Percentiles rank a stretch among this genome's conserved stretches.
These are phyloP conservation scores for Xylaria hypoxylon DNA, from an alignment of 2,329 filamentous ascomycete genomes.

Conservation along the genomic window DNA sequence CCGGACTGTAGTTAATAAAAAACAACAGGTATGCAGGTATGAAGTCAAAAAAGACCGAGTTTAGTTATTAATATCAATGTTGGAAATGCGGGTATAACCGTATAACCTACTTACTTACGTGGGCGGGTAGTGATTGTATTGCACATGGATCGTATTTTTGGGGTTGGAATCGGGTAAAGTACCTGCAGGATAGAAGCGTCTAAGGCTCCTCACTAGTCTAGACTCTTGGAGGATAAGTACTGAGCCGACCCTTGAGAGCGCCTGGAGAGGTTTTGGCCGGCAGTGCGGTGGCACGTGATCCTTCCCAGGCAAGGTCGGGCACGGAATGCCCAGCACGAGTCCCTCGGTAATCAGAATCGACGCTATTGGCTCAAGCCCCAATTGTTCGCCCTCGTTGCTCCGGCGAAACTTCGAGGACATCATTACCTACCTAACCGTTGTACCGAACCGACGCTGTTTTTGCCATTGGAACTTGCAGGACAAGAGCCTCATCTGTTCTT, in stretches of 20 bases:
- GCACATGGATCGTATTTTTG: too few species aligned
- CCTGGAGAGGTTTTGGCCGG: constrained; percentile 1
- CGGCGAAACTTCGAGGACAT: constrained; percentile 48
- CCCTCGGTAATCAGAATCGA: constrained; percentile 50
- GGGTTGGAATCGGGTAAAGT: too few species aligned
- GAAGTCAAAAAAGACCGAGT: neutral
- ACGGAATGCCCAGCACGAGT: constrained; percentile 15
- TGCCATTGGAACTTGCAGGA: constrained; percentile 49
- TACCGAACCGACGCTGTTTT: constrained; percentile 25
- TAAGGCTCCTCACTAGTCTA: too few species aligned
- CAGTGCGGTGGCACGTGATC: constrained; percentile 25
- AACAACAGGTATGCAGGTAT: neutral
- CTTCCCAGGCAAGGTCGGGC: constrained; percentile 7
- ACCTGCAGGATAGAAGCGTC: too few species aligned
- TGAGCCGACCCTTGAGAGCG: too few species aligned
- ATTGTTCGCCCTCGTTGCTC: constrained; percentile 42
- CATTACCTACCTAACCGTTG: constrained; percentile 39
- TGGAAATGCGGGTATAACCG: too few species aligned
- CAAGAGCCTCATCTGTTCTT: constrained; percentile 47
- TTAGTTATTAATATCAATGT: neutral
- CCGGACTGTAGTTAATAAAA: neutral
- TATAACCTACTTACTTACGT: too few species aligned
- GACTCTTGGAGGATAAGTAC: too few species aligned
- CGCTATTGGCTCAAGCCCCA: constrained; percentile 47
- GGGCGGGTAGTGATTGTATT: too few species aligned